Base-by-base conservation (phyloP, 768 basidiomycete species). In the Strobilomyces dryophilus region DNA sequence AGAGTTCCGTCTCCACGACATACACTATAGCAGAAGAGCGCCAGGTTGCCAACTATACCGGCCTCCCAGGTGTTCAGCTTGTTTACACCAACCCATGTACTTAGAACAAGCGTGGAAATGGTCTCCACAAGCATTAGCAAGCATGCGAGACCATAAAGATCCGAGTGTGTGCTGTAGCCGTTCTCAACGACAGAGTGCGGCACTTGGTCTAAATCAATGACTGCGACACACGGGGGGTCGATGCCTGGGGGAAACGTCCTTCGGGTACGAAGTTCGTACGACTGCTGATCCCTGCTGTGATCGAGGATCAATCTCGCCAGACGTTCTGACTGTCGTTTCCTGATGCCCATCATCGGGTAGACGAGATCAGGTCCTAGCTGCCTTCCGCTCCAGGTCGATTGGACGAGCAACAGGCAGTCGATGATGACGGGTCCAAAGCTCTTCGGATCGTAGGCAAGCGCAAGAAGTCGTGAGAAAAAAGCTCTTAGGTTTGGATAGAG, bases 281-380 rank as follows among this genome's bases (percentile, higher is more conserved):
- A 17, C 1, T 9, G 10, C 11, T 12, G 2, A 8, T 18, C 31
- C 45, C 44, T 46, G 14, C 10, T 15, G 31, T 7, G 29, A 29
- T 55, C 49, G 18, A 51, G 24, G 4, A 55, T 11, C 15, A 55
- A 26, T n/a, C 36, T 45, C 1, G 49, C 49, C 24, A 51, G 49
- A 27, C n/a, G 54, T 1, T 43, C 54, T 14, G 54, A 51, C 26
- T 45, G 49, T 17, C 24, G 45, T 26, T 46, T 45, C 31, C 18
- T 46, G 24, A 55, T 51, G 43, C 54, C 35, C 12, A 45, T 29
- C 49, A 51, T 41, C 8, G 49, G 54, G 21, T 51, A 45, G 40
- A 55, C 45, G 12, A 24, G 5, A 26, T 26, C 12, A 15, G 41
- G 41, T 5, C 41, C 41, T 24, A 14, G 21, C 14, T 24, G 49